Percentiles rank a stretch among this genome's conserved stretches.
phyloP scores from a whole-genome alignment of 73 alveolate species.

The Blepharisma stoltei region DNA sequence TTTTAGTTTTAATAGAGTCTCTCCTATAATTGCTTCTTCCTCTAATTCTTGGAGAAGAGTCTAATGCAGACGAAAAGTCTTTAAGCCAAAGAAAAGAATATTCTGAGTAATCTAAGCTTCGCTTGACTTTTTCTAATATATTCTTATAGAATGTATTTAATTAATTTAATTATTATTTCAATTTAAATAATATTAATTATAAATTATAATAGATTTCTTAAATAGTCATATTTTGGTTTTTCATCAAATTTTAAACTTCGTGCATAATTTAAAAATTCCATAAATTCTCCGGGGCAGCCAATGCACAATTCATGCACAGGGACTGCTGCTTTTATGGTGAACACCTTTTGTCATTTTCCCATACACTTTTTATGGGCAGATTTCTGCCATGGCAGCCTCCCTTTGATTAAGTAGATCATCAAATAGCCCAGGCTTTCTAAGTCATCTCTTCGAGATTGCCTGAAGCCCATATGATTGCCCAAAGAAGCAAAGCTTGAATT shows the following conservation, averaged over 20 bases:
- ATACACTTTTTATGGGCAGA: slow-evolving; percentile 50
- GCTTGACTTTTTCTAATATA: no score
- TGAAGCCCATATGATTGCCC: slow-evolving; percentile 14
- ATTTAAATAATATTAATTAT: no score
- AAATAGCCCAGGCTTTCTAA: neutral
- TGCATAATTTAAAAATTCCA: slow-evolving; percentile 52
- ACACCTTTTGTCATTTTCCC: slow-evolving; percentile 61
- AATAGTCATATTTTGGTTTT: slow-evolving; percentile 14
- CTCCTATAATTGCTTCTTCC: no score
- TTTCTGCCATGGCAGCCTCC: slow-evolving; percentile 40
- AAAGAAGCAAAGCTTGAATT: slow-evolving; percentile 14
- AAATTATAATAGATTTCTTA: neutral
- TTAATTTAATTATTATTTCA: no score
- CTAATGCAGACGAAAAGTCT: no score
- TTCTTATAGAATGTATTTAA: no score
- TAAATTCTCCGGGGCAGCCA: slow-evolving; percentile 67
- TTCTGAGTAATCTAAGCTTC: no score
- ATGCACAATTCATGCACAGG: slow-evolving; percentile 58
- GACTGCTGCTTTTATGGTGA: slow-evolving; percentile 46
- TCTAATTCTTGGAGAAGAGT: no score
- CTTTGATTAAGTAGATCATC: neutral
- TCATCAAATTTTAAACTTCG: slow-evolving; percentile 53
- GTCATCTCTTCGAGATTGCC: slow-evolving; percentile 17
- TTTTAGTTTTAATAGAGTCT: no score
- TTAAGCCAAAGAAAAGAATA: no score